Conservation (phyloP, 2,329 filamentous ascomycete genomes). For the Colletotrichum viniferum region DNA sequence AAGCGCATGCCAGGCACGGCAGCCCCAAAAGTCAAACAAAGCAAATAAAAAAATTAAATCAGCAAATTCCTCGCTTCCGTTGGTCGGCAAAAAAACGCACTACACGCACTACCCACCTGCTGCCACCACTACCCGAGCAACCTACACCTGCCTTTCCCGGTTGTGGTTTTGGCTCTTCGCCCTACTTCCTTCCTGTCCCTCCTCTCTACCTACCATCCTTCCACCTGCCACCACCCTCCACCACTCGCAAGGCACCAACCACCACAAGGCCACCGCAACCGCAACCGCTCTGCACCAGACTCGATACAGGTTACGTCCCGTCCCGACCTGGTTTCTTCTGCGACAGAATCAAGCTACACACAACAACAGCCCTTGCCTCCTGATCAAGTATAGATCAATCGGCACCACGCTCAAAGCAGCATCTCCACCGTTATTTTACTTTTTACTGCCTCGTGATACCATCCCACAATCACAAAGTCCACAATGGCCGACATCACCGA, state of each 20-base stretch:
- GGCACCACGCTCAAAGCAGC: constrained; percentile 69
- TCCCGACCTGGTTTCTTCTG: constrained; percentile 59
- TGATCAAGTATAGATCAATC: constrained; percentile 71
- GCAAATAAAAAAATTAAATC: constrained; percentile 42
- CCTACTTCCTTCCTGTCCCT: not conserved
- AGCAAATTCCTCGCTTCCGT: constrained; percentile 51
- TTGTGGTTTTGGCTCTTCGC: not conserved
- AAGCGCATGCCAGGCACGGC: constrained; percentile 33
- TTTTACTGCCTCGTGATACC: constrained; percentile 55
- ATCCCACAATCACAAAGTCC: constrained; percentile 1
- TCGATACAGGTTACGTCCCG: constrained; percentile 45
- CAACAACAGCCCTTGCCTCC: constrained; percentile 52
- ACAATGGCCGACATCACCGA: constrained; percentile 81
- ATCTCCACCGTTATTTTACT: constrained; percentile 62
- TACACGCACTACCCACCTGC: not conserved
- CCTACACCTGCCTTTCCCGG: not conserved
- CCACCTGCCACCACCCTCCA: constrained; percentile 20
- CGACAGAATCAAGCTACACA: constrained; percentile 48
- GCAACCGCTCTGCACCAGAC: constrained; percentile 39
- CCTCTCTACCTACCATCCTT: constrained; percentile 28
- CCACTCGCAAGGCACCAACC: constrained; percentile 8
- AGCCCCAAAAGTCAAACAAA: constrained; percentile 33
- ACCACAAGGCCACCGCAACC: constrained; percentile 29
- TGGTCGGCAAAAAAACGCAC: constrained; percentile 24
- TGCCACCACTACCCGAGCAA: not conserved